Percentiles rank a stretch among this genome's conserved stretches.
Evolutionary conservation across 1,284 basidiomycete species (phyloP).

Genomic region (Melampsora americana): DNA sequence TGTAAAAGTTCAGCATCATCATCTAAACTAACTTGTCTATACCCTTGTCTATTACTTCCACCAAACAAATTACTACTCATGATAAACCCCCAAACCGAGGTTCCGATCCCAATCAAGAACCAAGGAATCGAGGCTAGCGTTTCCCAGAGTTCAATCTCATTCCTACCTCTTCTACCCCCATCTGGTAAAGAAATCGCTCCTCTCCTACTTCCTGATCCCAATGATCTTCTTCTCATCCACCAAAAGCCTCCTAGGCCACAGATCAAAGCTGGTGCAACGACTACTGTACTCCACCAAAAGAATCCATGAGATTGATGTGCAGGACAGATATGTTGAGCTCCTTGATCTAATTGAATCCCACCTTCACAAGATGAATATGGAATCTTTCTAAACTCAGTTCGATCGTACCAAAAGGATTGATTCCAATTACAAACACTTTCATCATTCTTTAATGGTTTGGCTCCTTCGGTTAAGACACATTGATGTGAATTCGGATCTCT

Average conservation of each 20-base stretch:
- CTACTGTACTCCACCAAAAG: slow-evolving; percentile 76
- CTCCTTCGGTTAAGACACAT: slow-evolving; percentile 72
- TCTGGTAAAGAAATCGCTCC: slow-evolving; percentile 34
- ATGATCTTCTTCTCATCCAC: slow-evolving; percentile 60
- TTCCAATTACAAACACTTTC: slow-evolving; percentile 50
- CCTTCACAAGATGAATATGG: slow-evolving; percentile 78
- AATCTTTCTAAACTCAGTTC: slow-evolving; percentile 82
- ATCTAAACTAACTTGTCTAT: slow-evolving; percentile 44
- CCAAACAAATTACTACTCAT: slow-evolving; percentile 37
- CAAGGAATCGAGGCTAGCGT: slow-evolving; percentile 79
- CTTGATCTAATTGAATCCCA: slow-evolving; percentile 70
- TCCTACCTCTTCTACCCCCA: slow-evolving; percentile 54
- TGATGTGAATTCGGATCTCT: slow-evolving; percentile 63
- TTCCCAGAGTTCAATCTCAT: slow-evolving; percentile 58
- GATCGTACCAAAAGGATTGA: slow-evolving; percentile 73
- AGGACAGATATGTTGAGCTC: slow-evolving; percentile 70
- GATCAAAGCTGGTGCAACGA: slow-evolving; percentile 70
- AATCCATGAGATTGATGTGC: slow-evolving; percentile 65
- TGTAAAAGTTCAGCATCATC: slow-evolving; percentile 43
- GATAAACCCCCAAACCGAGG: slow-evolving; percentile 54
- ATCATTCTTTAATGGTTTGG: slow-evolving; percentile 58
- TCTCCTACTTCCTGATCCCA: slow-evolving; percentile 1
- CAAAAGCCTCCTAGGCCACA: slow-evolving; percentile 72
- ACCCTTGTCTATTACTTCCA: slow-evolving; percentile 28
- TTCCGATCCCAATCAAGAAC: slow-evolving; percentile 73